Percentiles rank a stretch among this genome's conserved stretches.
Conservation (phyloP, 108 stramenopile species). For the Stephanodiscus triporus region DNA sequence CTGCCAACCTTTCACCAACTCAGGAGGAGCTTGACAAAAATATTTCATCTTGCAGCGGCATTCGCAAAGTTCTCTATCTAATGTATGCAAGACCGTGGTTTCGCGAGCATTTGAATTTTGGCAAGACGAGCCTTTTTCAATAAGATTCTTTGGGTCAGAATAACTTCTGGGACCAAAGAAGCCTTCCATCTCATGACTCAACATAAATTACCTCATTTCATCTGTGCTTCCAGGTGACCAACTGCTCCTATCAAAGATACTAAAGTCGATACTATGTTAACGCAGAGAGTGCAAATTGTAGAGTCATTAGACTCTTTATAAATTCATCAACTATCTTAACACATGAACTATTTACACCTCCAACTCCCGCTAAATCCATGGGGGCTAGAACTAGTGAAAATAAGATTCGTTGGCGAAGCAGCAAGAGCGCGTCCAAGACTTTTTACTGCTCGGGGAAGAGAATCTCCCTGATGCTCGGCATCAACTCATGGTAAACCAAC, state of each 20-base stretch:
- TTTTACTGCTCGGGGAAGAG: conserved; percentile 81
- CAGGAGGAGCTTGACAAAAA: background rate
- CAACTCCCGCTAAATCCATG: background rate
- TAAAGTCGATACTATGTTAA: too few species aligned
- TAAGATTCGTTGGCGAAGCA: background rate
- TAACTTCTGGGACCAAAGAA: too few species aligned
- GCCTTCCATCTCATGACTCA: conserved; percentile 8
- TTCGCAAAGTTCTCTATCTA: conserved; percentile 47
- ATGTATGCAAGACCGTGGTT: conserved; percentile 71
- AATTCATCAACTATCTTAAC: background rate
- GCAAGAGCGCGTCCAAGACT: background rate
- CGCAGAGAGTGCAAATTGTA: too few species aligned
- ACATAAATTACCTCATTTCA: background rate
- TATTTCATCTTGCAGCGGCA: background rate
- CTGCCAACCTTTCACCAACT: background rate
- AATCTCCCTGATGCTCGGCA: conserved; percentile 94
- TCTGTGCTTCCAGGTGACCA: background rate
- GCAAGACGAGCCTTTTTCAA: conserved; percentile 4
- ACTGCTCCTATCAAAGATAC: too few species aligned
- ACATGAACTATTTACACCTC: background rate
- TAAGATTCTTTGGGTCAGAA: too few species aligned
- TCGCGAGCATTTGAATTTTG: conserved; percentile 62
- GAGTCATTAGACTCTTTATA: too few species aligned
- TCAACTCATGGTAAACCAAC: conserved; percentile 92
- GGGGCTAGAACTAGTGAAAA: background rate